Evolutionary conservation across 1,284 basidiomycete genomes (phyloP).

Genomic region (Trichosporon asahii): DNA sequence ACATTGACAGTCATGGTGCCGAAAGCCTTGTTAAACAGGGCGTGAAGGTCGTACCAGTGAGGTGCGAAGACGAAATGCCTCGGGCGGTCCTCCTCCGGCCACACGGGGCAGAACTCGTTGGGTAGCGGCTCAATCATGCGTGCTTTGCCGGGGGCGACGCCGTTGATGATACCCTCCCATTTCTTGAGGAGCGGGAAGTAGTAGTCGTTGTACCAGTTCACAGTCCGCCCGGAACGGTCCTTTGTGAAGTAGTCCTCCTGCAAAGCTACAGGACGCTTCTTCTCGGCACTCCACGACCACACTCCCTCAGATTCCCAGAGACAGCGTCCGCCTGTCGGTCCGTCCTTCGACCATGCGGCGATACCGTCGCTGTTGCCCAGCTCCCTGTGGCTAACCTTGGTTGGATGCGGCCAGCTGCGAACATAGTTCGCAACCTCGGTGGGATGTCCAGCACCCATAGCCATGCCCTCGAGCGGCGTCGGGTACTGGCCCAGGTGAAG

Average conservation of each 20-base stretch:
- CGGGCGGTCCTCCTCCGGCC: slow-evolving; percentile 63
- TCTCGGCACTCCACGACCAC: slow-evolving; percentile 80
- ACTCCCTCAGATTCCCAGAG: slow-evolving; percentile 89
- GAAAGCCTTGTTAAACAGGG: slow-evolving; percentile 75
- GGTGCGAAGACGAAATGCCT: slow-evolving; percentile 80
- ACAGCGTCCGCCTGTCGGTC: slow-evolving; percentile 68
- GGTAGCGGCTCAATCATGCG: slow-evolving; percentile 80
- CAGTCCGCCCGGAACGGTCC: slow-evolving; percentile 62
- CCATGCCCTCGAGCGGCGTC: slow-evolving; percentile 77
- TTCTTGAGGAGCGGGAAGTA: slow-evolving; percentile 75
- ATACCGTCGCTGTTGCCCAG: slow-evolving; percentile 57
- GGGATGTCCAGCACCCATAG: slow-evolving; percentile 73
- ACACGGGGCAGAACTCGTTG: slow-evolving; percentile 83
- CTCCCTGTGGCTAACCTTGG: slow-evolving; percentile 52
- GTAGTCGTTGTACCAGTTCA: slow-evolving; percentile 80
- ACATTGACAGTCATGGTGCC: slow-evolving; percentile 83
- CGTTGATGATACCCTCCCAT: slow-evolving; percentile 67
- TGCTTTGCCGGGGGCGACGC: slow-evolving; percentile 49
- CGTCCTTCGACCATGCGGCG: slow-evolving; percentile 67
- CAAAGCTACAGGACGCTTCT: slow-evolving; percentile 68
- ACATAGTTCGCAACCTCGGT: slow-evolving; percentile 70
- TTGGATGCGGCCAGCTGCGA: slow-evolving; percentile 80
- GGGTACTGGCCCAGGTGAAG: slow-evolving; percentile 81
- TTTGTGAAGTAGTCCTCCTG: slow-evolving; percentile 81
- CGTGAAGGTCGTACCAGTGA: slow-evolving; percentile 91